Conservation (phyloP, 108 stramenopile genomes). For the Aureococcus anophagefferens region DNA sequence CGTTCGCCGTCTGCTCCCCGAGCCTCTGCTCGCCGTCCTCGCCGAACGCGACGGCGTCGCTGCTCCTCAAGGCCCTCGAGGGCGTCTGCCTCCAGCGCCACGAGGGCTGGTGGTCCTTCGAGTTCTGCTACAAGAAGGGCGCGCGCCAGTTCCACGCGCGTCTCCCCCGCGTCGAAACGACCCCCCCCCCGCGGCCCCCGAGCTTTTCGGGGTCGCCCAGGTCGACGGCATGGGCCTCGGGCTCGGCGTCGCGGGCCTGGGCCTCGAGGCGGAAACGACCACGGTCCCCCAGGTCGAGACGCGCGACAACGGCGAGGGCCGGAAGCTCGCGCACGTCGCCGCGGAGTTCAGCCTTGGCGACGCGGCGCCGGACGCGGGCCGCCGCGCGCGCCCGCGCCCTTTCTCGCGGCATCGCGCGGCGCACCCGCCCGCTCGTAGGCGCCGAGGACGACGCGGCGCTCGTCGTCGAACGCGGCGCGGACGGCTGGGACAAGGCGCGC, state of each 20-base stretch:
- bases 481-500: slow-evolving; percentile 62
- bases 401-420: no score
- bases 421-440: no score
- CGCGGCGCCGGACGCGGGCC: neutral
- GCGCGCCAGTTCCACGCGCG: slow-evolving; percentile 72
- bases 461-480: slow-evolving; percentile 54
- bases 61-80: slow-evolving; percentile 12
- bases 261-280: neutral
- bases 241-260: no score
- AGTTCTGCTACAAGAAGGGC: slow-evolving; percentile 63
- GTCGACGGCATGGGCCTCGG: no score
- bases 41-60: neutral
- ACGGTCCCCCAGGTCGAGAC: slow-evolving; percentile 1
- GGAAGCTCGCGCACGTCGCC: no score
- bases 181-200: neutral
- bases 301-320: neutral
- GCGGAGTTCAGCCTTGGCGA: no score
- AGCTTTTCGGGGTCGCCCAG: no score
- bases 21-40: neutral
- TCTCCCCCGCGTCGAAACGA: slow-evolving; percentile 25
- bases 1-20: neutral
- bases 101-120: slow-evolving; percentile 75
- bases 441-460: neutral
- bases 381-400: no score
- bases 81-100: slow-evolving; percentile 61